These are phyloP conservation scores for Elsinoe fawcettii DNA, from an alignment of 2,329 filamentous ascomycete species.

Conservation along the genomic window DNA sequence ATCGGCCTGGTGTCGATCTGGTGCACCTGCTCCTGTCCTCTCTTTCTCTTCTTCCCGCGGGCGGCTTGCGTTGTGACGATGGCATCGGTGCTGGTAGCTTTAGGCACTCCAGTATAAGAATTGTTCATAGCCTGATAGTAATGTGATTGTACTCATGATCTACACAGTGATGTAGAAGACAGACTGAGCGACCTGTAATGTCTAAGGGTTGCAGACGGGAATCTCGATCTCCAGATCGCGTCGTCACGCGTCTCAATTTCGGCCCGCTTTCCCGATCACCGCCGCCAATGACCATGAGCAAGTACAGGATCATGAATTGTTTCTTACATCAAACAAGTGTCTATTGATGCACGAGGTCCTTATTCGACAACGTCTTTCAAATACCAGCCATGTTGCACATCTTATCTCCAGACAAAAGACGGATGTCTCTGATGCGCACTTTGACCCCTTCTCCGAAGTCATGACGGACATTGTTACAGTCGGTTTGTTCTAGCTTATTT, in stretches of 20 bases:
- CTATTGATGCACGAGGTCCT: too few relatives aligned
- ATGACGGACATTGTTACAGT: background rate
- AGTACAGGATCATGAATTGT: too few relatives aligned
- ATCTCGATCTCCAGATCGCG: slow-evolving; percentile 7
- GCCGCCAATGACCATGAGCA: too few relatives aligned
- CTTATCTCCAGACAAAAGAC: too few relatives aligned
- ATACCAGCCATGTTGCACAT: too few relatives aligned
- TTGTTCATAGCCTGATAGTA: slow-evolving; percentile 10
- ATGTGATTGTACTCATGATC: slow-evolving; percentile 1
- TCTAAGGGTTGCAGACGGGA: background rate
- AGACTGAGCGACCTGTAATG: background rate
- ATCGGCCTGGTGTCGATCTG: background rate
- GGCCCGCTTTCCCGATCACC: background rate
- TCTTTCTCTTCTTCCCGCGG: slow-evolving; percentile 1
- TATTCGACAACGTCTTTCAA: too few relatives aligned
- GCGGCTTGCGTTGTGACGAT: background rate
- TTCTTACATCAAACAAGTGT: too few relatives aligned
- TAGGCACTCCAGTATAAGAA: background rate
- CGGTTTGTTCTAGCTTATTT: background rate
- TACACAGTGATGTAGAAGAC: background rate
- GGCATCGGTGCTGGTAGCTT: background rate
- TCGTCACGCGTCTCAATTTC: slow-evolving; percentile 10
- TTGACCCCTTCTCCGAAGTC: background rate
- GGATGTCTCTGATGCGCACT: background rate
- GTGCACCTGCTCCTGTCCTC: background rate